phyloP scores from a whole-genome alignment of 345 rosid genomes.

The Linum lewisii region DNA sequence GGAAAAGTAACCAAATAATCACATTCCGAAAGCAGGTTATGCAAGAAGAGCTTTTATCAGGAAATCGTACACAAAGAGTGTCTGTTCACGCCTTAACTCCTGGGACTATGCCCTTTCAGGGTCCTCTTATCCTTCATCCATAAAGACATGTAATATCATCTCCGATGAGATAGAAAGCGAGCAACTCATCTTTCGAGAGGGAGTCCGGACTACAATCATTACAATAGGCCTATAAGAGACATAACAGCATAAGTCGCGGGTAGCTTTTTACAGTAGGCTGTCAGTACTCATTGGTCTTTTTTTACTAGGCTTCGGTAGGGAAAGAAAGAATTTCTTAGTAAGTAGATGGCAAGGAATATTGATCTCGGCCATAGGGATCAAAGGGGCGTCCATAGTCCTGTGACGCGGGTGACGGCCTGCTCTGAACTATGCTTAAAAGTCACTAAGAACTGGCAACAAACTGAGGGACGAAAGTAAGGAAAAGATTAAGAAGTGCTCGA shows the following conservation, averaged over 20 bases:
- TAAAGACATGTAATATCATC: background rate
- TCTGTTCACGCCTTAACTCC: background rate
- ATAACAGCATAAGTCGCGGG: background rate
- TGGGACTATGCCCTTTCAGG: background rate
- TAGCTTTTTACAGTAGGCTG: background rate
- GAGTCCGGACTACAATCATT: background rate
- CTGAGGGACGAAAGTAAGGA: too few species aligned
- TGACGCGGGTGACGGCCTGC: too few species aligned
- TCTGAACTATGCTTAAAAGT: too few species aligned
- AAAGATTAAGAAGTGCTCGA: too few species aligned
- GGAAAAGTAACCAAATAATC: background rate
- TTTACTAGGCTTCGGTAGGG: background rate
- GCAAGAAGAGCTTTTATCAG: background rate
- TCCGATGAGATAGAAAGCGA: background rate
- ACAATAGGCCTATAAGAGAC: background rate
- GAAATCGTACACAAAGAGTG: background rate
- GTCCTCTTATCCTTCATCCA: background rate
- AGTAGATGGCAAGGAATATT: background rate
- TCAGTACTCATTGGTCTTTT: background rate
- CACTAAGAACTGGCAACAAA: too few species aligned
- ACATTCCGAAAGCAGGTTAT: background rate
- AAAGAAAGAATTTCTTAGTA: background rate
- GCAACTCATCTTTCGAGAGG: background rate
- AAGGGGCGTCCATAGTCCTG: too few species aligned
- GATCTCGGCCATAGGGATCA: too few species aligned